Conservation (phyloP, 257 asterid species). For the Paulownia fortunei region DNA sequence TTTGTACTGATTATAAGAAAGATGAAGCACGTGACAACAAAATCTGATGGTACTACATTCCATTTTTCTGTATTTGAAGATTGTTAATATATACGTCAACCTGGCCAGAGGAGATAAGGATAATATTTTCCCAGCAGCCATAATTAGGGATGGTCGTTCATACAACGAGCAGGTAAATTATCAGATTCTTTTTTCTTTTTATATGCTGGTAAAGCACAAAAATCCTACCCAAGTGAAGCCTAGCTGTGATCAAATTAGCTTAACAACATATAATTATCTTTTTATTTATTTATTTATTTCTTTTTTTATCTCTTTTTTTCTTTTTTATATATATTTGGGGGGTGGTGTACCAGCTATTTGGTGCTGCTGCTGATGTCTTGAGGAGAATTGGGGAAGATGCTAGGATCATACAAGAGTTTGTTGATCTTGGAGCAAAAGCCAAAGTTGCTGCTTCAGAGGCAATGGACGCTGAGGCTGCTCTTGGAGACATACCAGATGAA, state of each 20-base stretch:
- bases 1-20: not conserved
- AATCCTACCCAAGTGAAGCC: not conserved
- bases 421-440: constrained; percentile 81
- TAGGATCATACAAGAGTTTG: constrained; percentile 74
- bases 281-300: not conserved
- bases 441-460: constrained; percentile 88
- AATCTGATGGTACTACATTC: constrained; percentile 27
- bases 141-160: constrained; percentile 91
- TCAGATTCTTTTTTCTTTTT: not conserved
- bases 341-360: constrained; percentile 63
- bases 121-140: constrained; percentile 77
- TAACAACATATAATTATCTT: not conserved
- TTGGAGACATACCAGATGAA: constrained; percentile 99
- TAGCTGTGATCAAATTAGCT: not conserved
- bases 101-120: constrained; percentile 87
- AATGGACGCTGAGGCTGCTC: constrained; percentile 92
- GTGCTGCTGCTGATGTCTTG: constrained; percentile 84
- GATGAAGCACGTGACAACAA: constrained; percentile 17
- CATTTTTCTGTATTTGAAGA: constrained; percentile 47
- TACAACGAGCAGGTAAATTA: constrained; percentile 80
- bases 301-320: not conserved
- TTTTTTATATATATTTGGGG: no score
- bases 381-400: constrained; percentile 79
- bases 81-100: constrained; percentile 83
- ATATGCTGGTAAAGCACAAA: not conserved